These are phyloP conservation scores for Herpetomonas samuelpessoai DNA, from an alignment of 208 protist species.

Conservation along the genomic window DNA sequence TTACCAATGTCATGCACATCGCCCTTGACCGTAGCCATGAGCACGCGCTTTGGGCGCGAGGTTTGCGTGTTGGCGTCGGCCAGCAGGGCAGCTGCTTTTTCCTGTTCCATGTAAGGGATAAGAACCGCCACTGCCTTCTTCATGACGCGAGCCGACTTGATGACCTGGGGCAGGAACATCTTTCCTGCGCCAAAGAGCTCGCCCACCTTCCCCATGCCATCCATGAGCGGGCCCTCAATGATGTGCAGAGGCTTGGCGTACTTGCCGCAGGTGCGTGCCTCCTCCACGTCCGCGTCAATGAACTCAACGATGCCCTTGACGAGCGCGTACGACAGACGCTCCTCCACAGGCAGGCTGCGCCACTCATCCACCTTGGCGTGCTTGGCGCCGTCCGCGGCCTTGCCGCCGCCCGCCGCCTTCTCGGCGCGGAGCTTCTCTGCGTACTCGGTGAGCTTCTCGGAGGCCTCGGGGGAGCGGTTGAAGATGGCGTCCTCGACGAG, in stretches of 20 bases:
- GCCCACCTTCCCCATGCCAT: constrained; percentile 94
- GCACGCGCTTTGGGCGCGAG: constrained; percentile 43
- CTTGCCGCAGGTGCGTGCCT: constrained; percentile 71
- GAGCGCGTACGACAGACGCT: constrained; percentile 90
- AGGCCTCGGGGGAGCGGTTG: constrained; percentile 79
- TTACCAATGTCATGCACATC: constrained; percentile 99
- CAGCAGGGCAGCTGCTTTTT: constrained; percentile 50
- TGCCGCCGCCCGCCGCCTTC: constrained; percentile 18
- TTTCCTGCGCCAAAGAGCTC: constrained; percentile 97
- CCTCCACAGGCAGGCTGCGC: constrained; percentile 76
- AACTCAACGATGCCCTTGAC: constrained; percentile 96
- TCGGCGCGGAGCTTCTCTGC: constrained; percentile 62
- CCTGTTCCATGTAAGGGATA: constrained; percentile 95
- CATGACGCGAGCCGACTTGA: constrained; percentile 96
- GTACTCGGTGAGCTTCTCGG: constrained; percentile 90
- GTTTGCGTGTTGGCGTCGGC: constrained; percentile 14
- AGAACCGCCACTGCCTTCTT: constrained; percentile 96
- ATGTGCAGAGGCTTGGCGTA: constrained; percentile 64
- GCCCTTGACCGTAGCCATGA: constrained; percentile 97
- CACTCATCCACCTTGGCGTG: constrained; percentile 75
- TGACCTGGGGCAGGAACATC: constrained; percentile 98
- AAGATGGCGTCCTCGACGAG: constrained; percentile 93
- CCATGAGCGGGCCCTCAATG: constrained; percentile 96
- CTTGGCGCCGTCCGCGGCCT: constrained; percentile 21
- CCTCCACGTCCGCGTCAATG: constrained; percentile 93